Evolutionary conservation across 257 asterid genomes (phyloP), one percentile per base, ranked within the genome.

Genomic region (Solanum corneliomulleri): DNA sequence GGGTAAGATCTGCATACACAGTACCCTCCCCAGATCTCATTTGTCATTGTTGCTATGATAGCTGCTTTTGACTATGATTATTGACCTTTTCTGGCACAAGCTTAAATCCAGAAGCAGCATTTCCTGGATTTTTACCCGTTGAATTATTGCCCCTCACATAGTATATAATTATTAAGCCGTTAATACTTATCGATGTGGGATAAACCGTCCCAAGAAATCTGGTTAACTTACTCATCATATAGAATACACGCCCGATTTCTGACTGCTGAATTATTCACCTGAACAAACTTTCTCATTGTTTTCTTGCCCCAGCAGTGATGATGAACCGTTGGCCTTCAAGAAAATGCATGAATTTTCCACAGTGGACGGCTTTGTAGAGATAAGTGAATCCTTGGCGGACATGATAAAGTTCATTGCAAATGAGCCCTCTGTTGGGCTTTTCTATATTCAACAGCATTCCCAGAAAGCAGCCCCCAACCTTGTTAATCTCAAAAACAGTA

Each of bases 361-460:
- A 23, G 98, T 88, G 18, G 99, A 94, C 62, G 99, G 99, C 70
- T 96, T 97, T 87, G 92, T 91, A 90, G 98, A 97, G 93, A 92
- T 97, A 92, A 92, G 92, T 44, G 98, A 96, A 85, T 89, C 92
- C 85, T 86, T 94, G 88, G 93, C 96, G 18, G 98, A 94, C 87
- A 97, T 95, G 99, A 93, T 95, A 27, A 96, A 90, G 87, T 96
- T 91, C 44, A 94, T 94, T 89, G 99, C 99, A 6, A 97, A 97
- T 66, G 99, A 97, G 88, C 99, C 99, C 90, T 96, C 99, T 5
- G 96, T 93, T 91, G 99, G 99, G 88, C 98, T 96, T 86, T 96
- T 90, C 93, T 97, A 93, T 87, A 91, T 97, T 47, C 99, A 97
- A 88, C 98, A 97, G 91, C 99, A 97, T 87, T 82, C 92, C 18